Conservation (phyloP, 2,329 filamentous ascomycete genomes). For the Knoxdaviesia proteae region DNA sequence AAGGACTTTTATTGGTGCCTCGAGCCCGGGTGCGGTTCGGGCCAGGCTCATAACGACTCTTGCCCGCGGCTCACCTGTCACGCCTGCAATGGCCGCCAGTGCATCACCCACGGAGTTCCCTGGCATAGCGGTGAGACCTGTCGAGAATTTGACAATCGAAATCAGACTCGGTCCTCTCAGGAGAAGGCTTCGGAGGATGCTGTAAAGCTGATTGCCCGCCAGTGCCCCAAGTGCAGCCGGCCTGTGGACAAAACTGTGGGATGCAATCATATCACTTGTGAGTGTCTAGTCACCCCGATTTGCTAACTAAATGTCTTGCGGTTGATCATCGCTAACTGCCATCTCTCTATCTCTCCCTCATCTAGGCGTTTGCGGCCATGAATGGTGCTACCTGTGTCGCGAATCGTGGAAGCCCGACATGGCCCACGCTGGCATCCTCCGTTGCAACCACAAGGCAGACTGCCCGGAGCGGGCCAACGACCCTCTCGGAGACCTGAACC, state of each 20-base stretch:
- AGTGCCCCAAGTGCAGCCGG: slow-evolving; percentile 15
- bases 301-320: no score
- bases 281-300: slow-evolving; percentile 5
- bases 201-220: slow-evolving; percentile 13
- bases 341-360: no score
- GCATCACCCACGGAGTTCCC: slow-evolving; percentile 14
- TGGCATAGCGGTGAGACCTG: slow-evolving; percentile 18
- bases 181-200: slow-evolving; percentile 14
- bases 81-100: slow-evolving; percentile 12
- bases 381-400: slow-evolving; percentile 19
- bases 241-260: slow-evolving; percentile 15
- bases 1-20: slow-evolving; percentile 17
- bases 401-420: slow-evolving; percentile 10
- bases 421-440: slow-evolving; percentile 8
- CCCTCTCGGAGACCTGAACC: slow-evolving; percentile 6
- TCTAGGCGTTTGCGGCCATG: slow-evolving; percentile 14
- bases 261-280: slow-evolving; percentile 21
- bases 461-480: slow-evolving; percentile 10
- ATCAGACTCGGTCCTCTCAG: slow-evolving; percentile 7
- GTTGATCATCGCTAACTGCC: no score
- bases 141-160: slow-evolving; percentile 15
- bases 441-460: slow-evolving; percentile 11
- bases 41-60: slow-evolving; percentile 13
- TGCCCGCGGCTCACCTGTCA: slow-evolving; percentile 14
- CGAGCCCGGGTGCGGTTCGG: slow-evolving; percentile 14